phyloP scores from a whole-genome alignment of 75 land plant species.

The Sequoiadendron giganteum region DNA sequence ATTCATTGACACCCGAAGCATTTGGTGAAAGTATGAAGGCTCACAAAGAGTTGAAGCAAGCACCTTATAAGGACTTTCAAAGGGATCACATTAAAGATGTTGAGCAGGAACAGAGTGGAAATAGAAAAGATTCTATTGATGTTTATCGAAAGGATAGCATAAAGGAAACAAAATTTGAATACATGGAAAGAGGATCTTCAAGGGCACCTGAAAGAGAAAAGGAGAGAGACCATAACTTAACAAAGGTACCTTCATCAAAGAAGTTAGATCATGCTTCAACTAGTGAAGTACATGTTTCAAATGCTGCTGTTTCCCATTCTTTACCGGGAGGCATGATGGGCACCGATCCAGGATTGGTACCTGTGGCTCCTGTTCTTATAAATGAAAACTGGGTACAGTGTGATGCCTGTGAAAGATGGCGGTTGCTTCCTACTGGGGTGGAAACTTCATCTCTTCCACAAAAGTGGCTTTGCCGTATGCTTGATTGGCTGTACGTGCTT shows the following conservation, averaged over 20 bases:
- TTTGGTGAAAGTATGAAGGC: constrained; percentile 11
- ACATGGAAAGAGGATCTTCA: constrained; percentile 6
- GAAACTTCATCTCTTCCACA: constrained; percentile 49
- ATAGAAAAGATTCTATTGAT: constrained; percentile 24
- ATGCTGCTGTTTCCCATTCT: constrained; percentile 18
- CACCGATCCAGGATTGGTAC: background rate
- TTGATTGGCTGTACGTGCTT: constrained; percentile 92
- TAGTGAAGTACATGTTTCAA: constrained; percentile 15
- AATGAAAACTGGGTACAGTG: constrained; percentile 85
- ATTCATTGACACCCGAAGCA: constrained; percentile 13
- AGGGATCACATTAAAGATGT: constrained; percentile 31
- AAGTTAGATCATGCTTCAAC: constrained; percentile 11
- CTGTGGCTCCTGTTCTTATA: constrained; percentile 28
- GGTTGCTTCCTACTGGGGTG: constrained; percentile 60
- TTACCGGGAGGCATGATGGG: background rate
- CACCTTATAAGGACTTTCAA: constrained; percentile 17
- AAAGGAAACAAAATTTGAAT: constrained; percentile 20
- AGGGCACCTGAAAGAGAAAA: constrained; percentile 29
- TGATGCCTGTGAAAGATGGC: constrained; percentile 86
- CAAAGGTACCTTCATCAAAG: constrained; percentile 14
- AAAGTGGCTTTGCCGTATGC: constrained; percentile 87
- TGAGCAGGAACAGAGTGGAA: constrained; percentile 36
- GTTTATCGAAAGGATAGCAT: constrained; percentile 19
- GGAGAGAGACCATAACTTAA: constrained; percentile 19
- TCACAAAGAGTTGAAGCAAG: constrained; percentile 23